phyloP scores from a whole-genome alignment of 805 yeast species.

The Candida caryicola region DNA sequence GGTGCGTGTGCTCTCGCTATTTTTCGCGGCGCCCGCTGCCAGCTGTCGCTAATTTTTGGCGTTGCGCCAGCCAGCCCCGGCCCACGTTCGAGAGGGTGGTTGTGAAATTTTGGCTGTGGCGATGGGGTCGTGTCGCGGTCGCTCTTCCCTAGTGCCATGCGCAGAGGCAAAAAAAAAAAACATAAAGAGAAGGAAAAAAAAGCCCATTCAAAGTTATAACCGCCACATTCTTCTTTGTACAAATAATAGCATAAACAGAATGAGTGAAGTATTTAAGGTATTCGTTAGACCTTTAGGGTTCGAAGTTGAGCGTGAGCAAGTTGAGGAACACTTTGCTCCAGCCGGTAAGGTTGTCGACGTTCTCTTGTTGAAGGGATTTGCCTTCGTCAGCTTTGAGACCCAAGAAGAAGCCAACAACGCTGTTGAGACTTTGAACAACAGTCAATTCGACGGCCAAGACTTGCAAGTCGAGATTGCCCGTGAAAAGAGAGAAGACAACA shows the following conservation, averaged over 20 bases:
- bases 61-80: no score
- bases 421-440: conserved; percentile 42
- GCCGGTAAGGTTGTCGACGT: conserved; percentile 68
- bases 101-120: no score
- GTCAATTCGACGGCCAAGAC: conserved; percentile 49
- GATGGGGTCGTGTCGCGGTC: no score
- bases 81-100: no score
- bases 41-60: no score
- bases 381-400: conserved; percentile 81
- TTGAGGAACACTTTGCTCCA: conserved; percentile 65
- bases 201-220: not conserved
- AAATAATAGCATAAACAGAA: conserved; percentile 1
- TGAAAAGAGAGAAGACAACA: conserved; percentile 55
- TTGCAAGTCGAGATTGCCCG: conserved; percentile 55
- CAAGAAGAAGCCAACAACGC: conserved; percentile 53
- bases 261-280: conserved; percentile 24
- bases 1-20: no score
- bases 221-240: not conserved
- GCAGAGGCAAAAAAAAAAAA: not conserved
- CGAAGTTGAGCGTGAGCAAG: conserved; percentile 50
- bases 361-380: conserved; percentile 77
- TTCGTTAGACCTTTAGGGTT: conserved; percentile 64
- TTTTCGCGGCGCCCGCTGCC: no score
- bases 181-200: not conserved
- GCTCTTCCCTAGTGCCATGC: no score